Base-by-base conservation (phyloP, 2,329 filamentous ascomycete genomes). In the Microdochium trichocladiopsis region DNA sequence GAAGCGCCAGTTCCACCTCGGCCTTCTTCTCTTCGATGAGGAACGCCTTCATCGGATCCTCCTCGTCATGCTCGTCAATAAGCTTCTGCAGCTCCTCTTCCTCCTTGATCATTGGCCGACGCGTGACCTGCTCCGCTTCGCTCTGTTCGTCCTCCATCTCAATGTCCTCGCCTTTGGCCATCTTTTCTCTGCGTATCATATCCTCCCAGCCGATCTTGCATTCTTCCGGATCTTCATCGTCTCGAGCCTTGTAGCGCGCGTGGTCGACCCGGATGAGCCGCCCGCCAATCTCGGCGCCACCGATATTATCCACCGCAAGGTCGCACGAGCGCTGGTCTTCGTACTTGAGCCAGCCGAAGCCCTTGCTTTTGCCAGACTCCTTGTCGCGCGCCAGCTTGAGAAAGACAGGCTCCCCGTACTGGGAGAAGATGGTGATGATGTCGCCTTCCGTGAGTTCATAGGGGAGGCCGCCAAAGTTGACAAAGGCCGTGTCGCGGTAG, bases 241-340 rank as follows among this genome's bases (percentile, higher is more conserved):
- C 93, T 58, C 86, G 86, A 47, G 83, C 77, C 75, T 96, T 95
- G 71, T 99, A 99, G 51, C 92, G 77, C 24, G 91, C 89, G 70
- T 99, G 94, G 66, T 99, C 94, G 12, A 99, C 94, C 54, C 88
- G 83, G 43, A 99, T 71, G 53, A 93, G 71, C 43, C 92, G 79
- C 2, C 91, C 92, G 65, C 89, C 77, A 18, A 99, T 84, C 25
- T 84, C 87, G 9, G 92, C 87, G 28, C 94, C 94, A 37, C 91
- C 88, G 4, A 99, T 74, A 67, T 99, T 99, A 71, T 99, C 94
- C 10, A 99, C 95, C 0, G 95, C 94, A 43, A 99, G 74, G 69
- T 97, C 93, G 56, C 90, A 95, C 71, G 92, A 96, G 60, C 93
- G 81, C 74, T 99, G 94, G 69, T 99, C 93, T 68, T 99, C 94